Evolutionary conservation across 352 stramenopile genomes (phyloP), one percentile per base, ranked within the genome.

Genomic region (Phytopythium delawarense): DNA sequence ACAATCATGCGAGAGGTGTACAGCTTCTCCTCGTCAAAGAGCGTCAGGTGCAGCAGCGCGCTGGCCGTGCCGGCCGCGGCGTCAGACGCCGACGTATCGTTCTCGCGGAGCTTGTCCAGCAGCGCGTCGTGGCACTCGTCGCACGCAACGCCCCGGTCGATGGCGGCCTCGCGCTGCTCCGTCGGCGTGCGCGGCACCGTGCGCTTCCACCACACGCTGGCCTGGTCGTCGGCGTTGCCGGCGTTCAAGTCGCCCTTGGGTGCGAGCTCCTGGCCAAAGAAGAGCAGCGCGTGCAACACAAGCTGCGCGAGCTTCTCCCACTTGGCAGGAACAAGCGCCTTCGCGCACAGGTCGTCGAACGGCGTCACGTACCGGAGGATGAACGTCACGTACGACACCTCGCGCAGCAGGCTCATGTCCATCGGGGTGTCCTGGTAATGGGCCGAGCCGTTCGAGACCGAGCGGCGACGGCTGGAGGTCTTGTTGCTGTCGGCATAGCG

Each of bases 1-100:
- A 92, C 30, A 12, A 93, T 86, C 82, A 95, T 88, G 34, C 84
- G 77, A 39, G 82, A 88, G 34, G 82, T 79, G 60, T 92, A 89
- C 59, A 92, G 62, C 66, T 93, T 92, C 46, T 89, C 79, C 56
- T 95, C 81, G 16, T 85, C 81, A 61, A 93, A 84, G 15, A 89
- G 64, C 12, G 83, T 85, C 35, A 91, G 63, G 21, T 76, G 76
- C 48, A 92, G 62, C 37, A 92, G 39, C 35, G 35, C 54, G 2
- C 65, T 69, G 20, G 72, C 60, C 9, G 64, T 49, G 39, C 66
- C 71, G 40, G 69, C 61, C 61, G 63, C 75, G 34, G 69, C 70
- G 42, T 67, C 66, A 20, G 72, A 57, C 34, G 64, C 55, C 30
- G 58, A 46, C 23, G 44, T 53, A n/a, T 79, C 76, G 13, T 66